These are phyloP conservation scores for Ceratobasidium sp. DNA, from an alignment of 1,284 basidiomycete genomes.

Conservation along the genomic window DNA sequence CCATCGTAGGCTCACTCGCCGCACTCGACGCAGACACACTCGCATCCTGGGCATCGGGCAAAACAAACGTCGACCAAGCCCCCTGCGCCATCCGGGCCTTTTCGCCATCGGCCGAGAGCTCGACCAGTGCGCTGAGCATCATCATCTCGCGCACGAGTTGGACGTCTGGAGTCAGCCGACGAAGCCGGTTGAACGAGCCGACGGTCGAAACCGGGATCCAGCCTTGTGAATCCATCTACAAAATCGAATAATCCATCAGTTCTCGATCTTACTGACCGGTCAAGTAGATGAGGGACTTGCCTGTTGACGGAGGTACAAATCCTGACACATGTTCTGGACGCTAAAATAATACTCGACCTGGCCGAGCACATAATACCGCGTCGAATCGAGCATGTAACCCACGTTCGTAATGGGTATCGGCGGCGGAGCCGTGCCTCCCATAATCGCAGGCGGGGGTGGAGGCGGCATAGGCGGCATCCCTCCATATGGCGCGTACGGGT, in stretches of 20 bases:
- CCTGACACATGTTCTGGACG: constrained; percentile 65
- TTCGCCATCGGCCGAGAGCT: constrained; percentile 71
- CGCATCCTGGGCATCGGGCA: constrained; percentile 70
- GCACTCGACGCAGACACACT: constrained; percentile 38
- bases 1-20: constrained; percentile 8
- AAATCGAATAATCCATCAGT: neutral
- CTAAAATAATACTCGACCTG: constrained; percentile 66
- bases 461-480: constrained; percentile 22
- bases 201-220: constrained; percentile 87
- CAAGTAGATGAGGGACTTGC: constrained; percentile 53
- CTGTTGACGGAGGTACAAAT: constrained; percentile 64
- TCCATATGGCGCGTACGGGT: constrained; percentile 31
- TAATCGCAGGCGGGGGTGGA: constrained; percentile 6
- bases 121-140: constrained; percentile 73
- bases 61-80: constrained; percentile 74
- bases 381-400: constrained; percentile 55
- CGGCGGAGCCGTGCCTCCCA: constrained; percentile 52
- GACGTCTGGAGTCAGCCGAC: constrained; percentile 74
- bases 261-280: neutral
- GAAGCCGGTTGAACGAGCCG: constrained; percentile 88
- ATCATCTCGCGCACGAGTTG: constrained; percentile 80
- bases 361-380: constrained; percentile 60
- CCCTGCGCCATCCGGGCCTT: constrained; percentile 74
- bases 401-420: constrained; percentile 59
- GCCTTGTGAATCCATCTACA: constrained; percentile 88